Conservation (phyloP, 768 basidiomycete species). For the Russula abietina region DNA sequence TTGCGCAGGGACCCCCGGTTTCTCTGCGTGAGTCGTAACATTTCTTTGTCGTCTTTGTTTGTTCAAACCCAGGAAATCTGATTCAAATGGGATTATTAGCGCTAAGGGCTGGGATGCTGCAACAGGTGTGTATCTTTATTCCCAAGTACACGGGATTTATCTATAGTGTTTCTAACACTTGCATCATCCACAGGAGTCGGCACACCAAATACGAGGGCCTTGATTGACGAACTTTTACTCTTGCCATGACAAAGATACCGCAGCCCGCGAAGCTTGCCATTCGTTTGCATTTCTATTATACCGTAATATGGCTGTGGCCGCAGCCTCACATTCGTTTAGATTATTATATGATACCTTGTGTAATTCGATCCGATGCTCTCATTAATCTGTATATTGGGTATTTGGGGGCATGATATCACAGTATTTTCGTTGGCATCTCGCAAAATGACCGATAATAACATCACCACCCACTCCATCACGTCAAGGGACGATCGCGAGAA, state of each 20-base stretch:
- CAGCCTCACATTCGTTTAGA: neutral
- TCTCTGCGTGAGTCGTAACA: slow-evolving; percentile 3
- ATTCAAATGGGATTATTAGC: neutral
- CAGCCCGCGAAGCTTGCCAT: neutral
- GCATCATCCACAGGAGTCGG: slow-evolving; percentile 3
- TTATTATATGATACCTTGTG: neutral
- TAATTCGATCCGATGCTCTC: neutral
- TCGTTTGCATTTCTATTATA: neutral
- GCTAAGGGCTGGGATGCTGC: slow-evolving; percentile 16
- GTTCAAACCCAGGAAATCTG: neutral
- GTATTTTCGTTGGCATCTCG: slow-evolving; percentile 30
- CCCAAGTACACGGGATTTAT: neutral
- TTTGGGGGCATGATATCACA: neutral
- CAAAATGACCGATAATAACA: slow-evolving; percentile 63
- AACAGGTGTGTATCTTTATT: neutral
- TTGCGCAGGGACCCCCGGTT: slow-evolving; percentile 9
- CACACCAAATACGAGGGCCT: neutral
- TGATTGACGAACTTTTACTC: neutral
- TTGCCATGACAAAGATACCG: neutral
- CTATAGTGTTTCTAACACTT: neutral
- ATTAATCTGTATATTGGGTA: neutral
- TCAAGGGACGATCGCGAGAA: neutral
- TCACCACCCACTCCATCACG: slow-evolving; percentile 41
- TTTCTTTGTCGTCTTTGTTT: neutral
- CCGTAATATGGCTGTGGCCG: neutral